Base-by-base conservation (phyloP, 2,329 filamentous ascomycete genomes). In the Neurospora sp. region DNA sequence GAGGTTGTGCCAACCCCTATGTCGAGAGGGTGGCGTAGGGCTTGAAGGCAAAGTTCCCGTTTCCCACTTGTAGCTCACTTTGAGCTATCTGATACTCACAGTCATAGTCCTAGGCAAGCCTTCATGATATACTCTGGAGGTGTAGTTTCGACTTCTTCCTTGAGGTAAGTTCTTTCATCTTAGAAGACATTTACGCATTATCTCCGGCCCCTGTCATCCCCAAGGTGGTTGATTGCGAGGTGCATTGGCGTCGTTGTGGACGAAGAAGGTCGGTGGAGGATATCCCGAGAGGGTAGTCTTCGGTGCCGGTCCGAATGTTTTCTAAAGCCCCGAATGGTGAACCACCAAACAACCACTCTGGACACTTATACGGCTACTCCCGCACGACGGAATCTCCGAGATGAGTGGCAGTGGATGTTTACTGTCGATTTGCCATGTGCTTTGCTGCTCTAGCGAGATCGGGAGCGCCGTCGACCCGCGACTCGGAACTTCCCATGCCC, bases 1-100 rank as follows among this genome's bases (percentile, higher is more conserved):
- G 71, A 83, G 83, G 67, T 83, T 84, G 75, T 85, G 82, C 83
- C 83, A 85, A 6, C 82, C 82, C 83, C 82, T 23, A 84, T 2
- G 80, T 81, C 1, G 82, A 83, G 78, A 84, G 79, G 2, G 79
- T 83, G n/a, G 78, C 81, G 71, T 82, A 84, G 1, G 82, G 81
- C 36, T 78, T 79, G 72, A 84, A 84, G 4, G 82, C 83, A 71
- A 84, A 83, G 74, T 84, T 83, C 17, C 83, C 82, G 72, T 84
- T 84, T 38, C 82, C 83, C 2, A 84, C 82, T 72, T 84, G 82
- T 43, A 88, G 43, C 11, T 52, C 19, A 28, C 19, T 28, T 52
- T 52, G 43, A 15, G 2, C 43, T 28, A 28, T 28, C 19, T 10
- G 37, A 38, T 38, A 38, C 37, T 52, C 11, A 6, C 2, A 0